Conservation (phyloP, 1,284 basidiomycete species). For the Filobasidium uniguttulatum region DNA sequence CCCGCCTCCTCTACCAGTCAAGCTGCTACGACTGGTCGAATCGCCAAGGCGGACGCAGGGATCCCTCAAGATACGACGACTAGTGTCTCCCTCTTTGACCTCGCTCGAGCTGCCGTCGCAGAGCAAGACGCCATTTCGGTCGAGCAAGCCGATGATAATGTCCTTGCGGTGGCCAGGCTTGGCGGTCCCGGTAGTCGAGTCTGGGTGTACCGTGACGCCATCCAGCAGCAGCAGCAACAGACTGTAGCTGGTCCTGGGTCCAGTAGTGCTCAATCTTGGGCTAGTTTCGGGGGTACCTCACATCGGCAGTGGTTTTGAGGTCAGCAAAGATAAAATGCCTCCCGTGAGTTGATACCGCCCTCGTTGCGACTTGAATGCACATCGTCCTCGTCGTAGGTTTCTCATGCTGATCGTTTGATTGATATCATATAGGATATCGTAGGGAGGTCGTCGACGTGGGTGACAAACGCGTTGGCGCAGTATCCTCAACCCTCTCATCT, state of each 20-base stretch:
- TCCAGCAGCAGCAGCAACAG: no score
- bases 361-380: background rate
- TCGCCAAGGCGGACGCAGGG: background rate
- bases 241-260: constrained; percentile 12
- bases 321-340: constrained; percentile 36
- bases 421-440: constrained; percentile 17
- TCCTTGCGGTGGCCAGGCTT: constrained; percentile 32
- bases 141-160: constrained; percentile 11
- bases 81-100: constrained; percentile 5
- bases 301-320: constrained; percentile 38
- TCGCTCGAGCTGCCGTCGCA: constrained; percentile 7
- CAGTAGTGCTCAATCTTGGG: constrained; percentile 17
- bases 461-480: constrained; percentile 32
- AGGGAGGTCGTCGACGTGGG: constrained; percentile 28
- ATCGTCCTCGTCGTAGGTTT: background rate
- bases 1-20: background rate
- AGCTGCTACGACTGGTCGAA: background rate
- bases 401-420: background rate
- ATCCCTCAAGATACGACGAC: constrained; percentile 1
- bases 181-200: constrained; percentile 29
- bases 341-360: constrained; percentile 25
- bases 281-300: constrained; percentile 26
- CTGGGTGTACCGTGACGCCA: constrained; percentile 27
- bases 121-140: background rate
- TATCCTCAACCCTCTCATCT: constrained; percentile 21